phyloP scores from a whole-genome alignment of 2,329 filamentous ascomycete genomes.

The Hymenoscyphus infarciens region DNA sequence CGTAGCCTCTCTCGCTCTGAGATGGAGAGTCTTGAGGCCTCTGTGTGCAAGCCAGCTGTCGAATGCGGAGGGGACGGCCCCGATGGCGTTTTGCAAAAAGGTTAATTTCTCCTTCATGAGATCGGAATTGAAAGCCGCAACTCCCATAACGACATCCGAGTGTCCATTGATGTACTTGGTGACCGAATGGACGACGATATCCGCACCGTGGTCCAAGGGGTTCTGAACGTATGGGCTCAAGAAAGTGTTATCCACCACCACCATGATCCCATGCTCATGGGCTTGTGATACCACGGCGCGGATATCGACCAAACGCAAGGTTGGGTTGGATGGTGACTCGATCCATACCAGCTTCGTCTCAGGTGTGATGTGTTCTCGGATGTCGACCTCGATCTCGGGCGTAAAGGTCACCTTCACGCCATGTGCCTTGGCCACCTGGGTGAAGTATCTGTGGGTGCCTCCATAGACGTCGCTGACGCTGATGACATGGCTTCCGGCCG shows the following conservation, averaged over 20 bases:
- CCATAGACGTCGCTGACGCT: slow-evolving; percentile 98
- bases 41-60: slow-evolving; percentile 98
- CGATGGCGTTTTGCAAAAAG: slow-evolving; percentile 97
- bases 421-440: slow-evolving; percentile 91
- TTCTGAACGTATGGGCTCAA: slow-evolving; percentile 95
- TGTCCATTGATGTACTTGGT: slow-evolving; percentile 99
- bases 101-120: slow-evolving; percentile 71
- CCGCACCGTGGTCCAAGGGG: slow-evolving; percentile 88
- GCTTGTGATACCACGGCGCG: slow-evolving; percentile 77
- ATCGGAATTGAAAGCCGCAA: slow-evolving; percentile 89
- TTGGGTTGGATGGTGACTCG: slow-evolving; percentile 92
- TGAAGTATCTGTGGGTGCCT: slow-evolving; percentile 98
- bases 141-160: slow-evolving; percentile 94
- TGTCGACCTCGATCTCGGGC: slow-evolving; percentile 84
- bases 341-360: slow-evolving; percentile 98
- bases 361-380: slow-evolving; percentile 76
- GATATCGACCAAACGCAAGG: slow-evolving; percentile 89
- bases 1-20: slow-evolving; percentile 82
- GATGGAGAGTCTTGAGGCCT: slow-evolving; percentile 92
- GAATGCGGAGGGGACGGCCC: slow-evolving; percentile 89
- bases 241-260: slow-evolving; percentile 99
- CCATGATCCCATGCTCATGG: slow-evolving; percentile 82
- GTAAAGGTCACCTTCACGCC: slow-evolving; percentile 94
- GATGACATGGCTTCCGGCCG: slow-evolving; percentile 87
- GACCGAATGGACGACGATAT: slow-evolving; percentile 94